Evolutionary conservation across 345 rosid genomes (phyloP).

Genomic region (Turritis glabra): DNA sequence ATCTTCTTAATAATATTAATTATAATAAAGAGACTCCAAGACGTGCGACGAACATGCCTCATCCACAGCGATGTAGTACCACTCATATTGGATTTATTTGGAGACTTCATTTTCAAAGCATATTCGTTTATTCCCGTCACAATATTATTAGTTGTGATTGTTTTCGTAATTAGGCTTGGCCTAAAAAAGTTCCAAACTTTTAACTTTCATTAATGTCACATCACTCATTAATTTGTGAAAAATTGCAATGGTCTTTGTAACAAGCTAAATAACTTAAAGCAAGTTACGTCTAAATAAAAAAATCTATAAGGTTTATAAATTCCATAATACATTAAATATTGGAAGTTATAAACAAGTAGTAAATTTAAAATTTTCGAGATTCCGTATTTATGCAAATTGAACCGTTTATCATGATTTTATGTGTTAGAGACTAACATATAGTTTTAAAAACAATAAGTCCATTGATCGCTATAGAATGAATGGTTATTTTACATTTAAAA

Average conservation of each 20-base stretch:
- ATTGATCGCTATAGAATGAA: background rate
- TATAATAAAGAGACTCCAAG: constrained; percentile 1
- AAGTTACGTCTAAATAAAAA: background rate
- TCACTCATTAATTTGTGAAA: background rate
- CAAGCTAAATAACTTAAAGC: background rate
- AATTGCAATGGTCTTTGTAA: background rate
- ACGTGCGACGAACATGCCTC: constrained; percentile 40
- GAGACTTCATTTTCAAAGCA: constrained; percentile 27
- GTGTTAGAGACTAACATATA: background rate
- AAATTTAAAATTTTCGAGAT: background rate
- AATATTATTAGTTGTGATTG: background rate
- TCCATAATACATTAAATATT: background rate
- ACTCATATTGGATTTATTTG: constrained; percentile 26
- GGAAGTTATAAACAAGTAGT: background rate
- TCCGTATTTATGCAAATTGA: background rate
- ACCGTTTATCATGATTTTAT: background rate
- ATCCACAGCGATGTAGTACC: background rate
- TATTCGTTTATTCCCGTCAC: constrained; percentile 32
- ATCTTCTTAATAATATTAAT: background rate
- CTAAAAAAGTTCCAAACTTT: background rate
- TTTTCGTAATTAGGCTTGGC: background rate
- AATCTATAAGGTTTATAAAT: background rate
- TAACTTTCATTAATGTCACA: background rate
- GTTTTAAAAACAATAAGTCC: background rate
- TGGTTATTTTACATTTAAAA: background rate